Evolutionary conservation across 305 asterid genomes (phyloP), one percentile per base, ranked within the genome.

Genomic region (Solanum hybrid): DNA sequence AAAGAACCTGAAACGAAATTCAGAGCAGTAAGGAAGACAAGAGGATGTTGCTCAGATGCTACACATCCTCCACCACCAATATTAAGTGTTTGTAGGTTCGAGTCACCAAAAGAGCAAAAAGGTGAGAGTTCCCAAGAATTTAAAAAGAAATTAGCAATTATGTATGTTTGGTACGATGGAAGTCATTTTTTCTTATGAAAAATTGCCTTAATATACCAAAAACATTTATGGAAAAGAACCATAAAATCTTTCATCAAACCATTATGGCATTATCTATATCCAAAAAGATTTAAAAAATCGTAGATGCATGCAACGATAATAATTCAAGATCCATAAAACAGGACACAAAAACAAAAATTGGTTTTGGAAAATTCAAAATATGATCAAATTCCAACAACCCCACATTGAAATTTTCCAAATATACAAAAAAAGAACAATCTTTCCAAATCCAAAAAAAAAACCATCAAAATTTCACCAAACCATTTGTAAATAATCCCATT

Each of bases 361-460:
- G 26, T 22, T 20, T 2, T 7, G 17, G 1, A 68, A 87, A 68
- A 13, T 75, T 68, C 33, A 87, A 51, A 10, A 87, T 15, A 68
- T 4, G 10, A 36, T 68, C n/a, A 51, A 27, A 57, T 83, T 89
- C 83, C 80, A 37, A 15, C 86, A 90, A 87, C n/a, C 87, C 61
- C 89, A 51, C 86, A 90, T 36, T 78, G 12, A 17, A 75, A 89
- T 83, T 36, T 27, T 79, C 88, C 90, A 89, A 91, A 86, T 89
- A 33, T 76, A 33, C 38, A 26, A 72, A 37, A 82, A 27, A 20
- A 17, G 45, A 89, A 79, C 37, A 89, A 57, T 78, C 73, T 79
- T 61, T 61, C 87, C 45, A 34, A 38, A 81, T 38, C 83, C 38
- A 78, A 34, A 29, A 77, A 26, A 29, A 77, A n/a, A 65, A 0